Evolutionary conservation across 345 rosid genomes (phyloP).

Genomic region (Leavenworthia alabamica): DNA sequence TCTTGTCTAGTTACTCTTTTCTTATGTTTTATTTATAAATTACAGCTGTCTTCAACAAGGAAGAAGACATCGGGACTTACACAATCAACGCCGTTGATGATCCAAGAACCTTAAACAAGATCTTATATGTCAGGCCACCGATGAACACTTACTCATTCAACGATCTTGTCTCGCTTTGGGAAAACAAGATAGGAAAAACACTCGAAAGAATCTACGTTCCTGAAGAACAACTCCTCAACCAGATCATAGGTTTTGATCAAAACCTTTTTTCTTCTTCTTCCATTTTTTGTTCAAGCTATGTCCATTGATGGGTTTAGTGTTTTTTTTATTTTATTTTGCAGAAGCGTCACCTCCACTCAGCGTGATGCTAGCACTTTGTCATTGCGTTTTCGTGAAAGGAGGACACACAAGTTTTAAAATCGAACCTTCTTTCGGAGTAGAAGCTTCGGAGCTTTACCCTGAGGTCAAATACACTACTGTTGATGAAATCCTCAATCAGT

Average conservation of each 20-base stretch:
- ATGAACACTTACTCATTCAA: slow-evolving; percentile 45
- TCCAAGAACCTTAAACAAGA: slow-evolving; percentile 52
- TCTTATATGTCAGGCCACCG: slow-evolving; percentile 43
- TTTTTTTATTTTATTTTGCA: slow-evolving; percentile 7
- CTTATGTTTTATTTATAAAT: background rate
- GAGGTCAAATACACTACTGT: slow-evolving; percentile 45
- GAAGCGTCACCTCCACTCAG: slow-evolving; percentile 36
- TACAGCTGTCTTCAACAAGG: slow-evolving; percentile 45
- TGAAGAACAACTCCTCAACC: slow-evolving; percentile 47
- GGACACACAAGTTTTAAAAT: slow-evolving; percentile 45
- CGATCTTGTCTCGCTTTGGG: slow-evolving; percentile 56
- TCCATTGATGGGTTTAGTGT: background rate
- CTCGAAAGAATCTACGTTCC: slow-evolving; percentile 42
- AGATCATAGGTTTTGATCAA: slow-evolving; percentile 35
- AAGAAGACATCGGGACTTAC: slow-evolving; percentile 44
- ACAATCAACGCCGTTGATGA: slow-evolving; percentile 51
- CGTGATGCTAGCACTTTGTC: slow-evolving; percentile 35
- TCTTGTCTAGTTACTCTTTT: no score
- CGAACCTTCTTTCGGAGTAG: slow-evolving; percentile 43
- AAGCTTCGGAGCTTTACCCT: slow-evolving; percentile 46
- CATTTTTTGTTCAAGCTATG: background rate
- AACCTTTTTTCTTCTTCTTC: background rate
- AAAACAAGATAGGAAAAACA: slow-evolving; percentile 49
- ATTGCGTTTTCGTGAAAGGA: slow-evolving; percentile 46
- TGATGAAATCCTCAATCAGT: slow-evolving; percentile 39